Evolutionary conservation across 2,329 filamentous ascomycete species (phyloP).

Genomic region (Rasamsonia emersonii): DNA sequence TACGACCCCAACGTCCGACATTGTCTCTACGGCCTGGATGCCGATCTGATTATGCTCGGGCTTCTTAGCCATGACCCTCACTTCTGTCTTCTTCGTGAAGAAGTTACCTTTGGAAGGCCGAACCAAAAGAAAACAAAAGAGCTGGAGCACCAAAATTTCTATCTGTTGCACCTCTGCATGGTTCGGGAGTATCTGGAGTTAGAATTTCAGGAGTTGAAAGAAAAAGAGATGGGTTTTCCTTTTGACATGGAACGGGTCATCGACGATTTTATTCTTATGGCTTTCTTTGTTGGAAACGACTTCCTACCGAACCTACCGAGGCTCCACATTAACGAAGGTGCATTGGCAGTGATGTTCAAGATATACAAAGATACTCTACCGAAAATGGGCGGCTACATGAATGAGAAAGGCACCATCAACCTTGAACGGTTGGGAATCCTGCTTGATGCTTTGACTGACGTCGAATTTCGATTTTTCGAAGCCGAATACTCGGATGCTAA

Average conservation of each 20-base stretch:
- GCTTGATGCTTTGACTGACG: conserved; percentile 74
- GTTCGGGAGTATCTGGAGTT: conserved; percentile 94
- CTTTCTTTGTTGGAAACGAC: conserved; percentile 98
- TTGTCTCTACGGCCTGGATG: conserved; percentile 93
- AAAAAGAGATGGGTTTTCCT: conserved; percentile 60
- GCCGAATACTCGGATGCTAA: conserved; percentile 77
- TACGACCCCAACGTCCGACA: conserved; percentile 93
- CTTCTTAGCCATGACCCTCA: conserved; percentile 96
- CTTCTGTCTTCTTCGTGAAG: conserved; percentile 92
- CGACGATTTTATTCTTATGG: conserved; percentile 99
- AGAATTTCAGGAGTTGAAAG: conserved; percentile 88
- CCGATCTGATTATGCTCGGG: conserved; percentile 97
- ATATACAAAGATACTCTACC: conserved; percentile 89
- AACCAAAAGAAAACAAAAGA: conserved; percentile 88
- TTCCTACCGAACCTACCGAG: conserved; percentile 95
- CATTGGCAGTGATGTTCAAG: conserved; percentile 92
- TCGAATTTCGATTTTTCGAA: conserved; percentile 91
- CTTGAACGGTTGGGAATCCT: conserved; percentile 68
- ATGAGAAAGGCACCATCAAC: conserved; percentile 89
- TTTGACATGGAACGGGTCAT: conserved; percentile 96
- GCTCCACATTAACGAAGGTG: conserved; percentile 96
- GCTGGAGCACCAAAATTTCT: conserved; percentile 97
- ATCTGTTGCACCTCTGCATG: conserved; percentile 91
- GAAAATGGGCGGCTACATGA: conserved; percentile 86
- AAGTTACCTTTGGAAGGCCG: conserved; percentile 91